Evolutionary conservation across 306 rosid genomes (phyloP).

Genomic region (Mimosa bimucronata): DNA sequence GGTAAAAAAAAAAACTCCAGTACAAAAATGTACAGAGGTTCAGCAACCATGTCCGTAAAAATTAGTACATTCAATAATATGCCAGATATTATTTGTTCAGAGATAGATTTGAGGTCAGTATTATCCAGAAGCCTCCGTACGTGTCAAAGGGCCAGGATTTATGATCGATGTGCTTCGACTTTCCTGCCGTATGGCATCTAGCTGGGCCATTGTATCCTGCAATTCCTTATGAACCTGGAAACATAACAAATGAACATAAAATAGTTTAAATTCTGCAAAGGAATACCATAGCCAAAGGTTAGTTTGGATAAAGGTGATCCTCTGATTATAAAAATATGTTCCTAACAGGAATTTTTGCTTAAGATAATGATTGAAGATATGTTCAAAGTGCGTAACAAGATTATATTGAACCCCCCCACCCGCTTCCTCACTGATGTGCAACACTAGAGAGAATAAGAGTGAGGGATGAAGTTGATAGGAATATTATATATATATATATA

Average conservation of each 20-base stretch:
- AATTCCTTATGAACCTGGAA: conserved; percentile 85
- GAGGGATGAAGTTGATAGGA: no score
- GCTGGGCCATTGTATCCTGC: conserved; percentile 79
- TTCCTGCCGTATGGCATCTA: conserved; percentile 87
- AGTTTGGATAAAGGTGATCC: conserved; percentile 15
- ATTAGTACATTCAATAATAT: neutral
- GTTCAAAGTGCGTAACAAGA: conserved; percentile 21
- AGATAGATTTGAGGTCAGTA: conserved; percentile 38
- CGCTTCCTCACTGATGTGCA: no score
- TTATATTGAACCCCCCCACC: no score
- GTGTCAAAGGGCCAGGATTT: conserved; percentile 75
- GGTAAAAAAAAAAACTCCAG: no score
- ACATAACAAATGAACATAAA: conserved; percentile 20
- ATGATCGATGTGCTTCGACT: conserved; percentile 65
- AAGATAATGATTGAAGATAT: conserved; percentile 23
- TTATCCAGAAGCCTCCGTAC: conserved; percentile 61
- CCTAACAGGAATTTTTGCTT: neutral
- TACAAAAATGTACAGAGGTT: conserved; percentile 30
- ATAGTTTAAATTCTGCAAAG: conserved; percentile 18
- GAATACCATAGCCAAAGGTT: conserved; percentile 7
- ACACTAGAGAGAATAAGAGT: no score
- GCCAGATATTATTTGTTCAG: neutral
- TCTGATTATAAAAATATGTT: neutral
- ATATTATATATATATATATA: no score
- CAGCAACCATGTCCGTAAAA: conserved; percentile 1